Percentiles rank a stretch among this genome's conserved stretches.
phyloP scores from a whole-genome alignment of 805 yeast species.

The Nakazawaea laoshanensis region DNA sequence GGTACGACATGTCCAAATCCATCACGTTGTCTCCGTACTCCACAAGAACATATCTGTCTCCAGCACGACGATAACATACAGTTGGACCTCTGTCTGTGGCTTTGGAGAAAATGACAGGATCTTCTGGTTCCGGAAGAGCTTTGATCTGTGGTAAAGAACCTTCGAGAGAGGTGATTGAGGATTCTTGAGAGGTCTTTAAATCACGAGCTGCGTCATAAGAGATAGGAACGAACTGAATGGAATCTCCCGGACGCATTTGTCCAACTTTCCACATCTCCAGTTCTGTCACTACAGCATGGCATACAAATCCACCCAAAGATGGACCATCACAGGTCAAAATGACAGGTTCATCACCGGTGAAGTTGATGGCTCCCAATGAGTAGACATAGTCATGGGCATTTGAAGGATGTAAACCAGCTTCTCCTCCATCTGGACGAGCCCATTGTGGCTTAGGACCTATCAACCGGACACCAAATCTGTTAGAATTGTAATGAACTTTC shows the following conservation, averaged over 20 bases:
- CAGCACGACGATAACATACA: conserved; percentile 91
- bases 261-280: conserved; percentile 99
- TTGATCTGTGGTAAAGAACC: conserved; percentile 29
- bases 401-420: conserved; percentile 97
- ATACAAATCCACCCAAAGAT: conserved; percentile 93
- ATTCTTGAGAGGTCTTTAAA: conserved; percentile 56
- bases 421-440: conserved; percentile 97
- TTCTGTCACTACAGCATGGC: conserved; percentile 92
- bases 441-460: conserved; percentile 94
- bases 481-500: conserved; percentile 96
- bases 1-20: conserved; percentile 79
- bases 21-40: conserved; percentile 88
- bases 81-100: conserved; percentile 48
- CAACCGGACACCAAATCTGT: conserved; percentile 91
- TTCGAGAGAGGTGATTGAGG: conserved; percentile 32
- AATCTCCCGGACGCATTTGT: conserved; percentile 93
- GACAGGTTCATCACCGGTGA: conserved; percentile 98
- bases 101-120: conserved; percentile 59
- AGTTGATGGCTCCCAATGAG: conserved; percentile 92
- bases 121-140: conserved; percentile 38
- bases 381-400: conserved; percentile 97
- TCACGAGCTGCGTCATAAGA: conserved; percentile 57
- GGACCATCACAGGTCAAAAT: conserved; percentile 97
- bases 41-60: conserved; percentile 85
- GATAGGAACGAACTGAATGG: conserved; percentile 72